Percentiles rank a stretch among this genome's conserved stretches.
phyloP scores from a whole-genome alignment of 257 asterid species.

The Solanum ossicruentum region DNA sequence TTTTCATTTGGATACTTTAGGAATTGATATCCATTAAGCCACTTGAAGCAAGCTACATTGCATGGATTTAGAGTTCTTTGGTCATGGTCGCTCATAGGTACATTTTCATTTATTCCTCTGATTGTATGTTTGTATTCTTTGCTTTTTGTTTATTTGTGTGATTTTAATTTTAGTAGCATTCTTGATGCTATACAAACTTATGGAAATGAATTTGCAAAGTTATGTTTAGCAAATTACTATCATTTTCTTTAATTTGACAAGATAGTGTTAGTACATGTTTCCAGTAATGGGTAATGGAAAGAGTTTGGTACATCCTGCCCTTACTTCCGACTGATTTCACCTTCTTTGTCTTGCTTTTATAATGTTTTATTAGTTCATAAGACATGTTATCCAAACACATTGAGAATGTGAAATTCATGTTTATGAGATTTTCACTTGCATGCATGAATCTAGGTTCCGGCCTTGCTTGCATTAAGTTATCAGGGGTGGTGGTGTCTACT shows the following conservation, averaged over 20 bases:
- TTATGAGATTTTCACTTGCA: neutral
- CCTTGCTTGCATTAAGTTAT: neutral
- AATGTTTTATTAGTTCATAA: neutral
- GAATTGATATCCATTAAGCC: neutral
- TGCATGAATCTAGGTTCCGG: neutral
- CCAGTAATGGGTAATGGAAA: neutral
- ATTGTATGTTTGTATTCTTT: neutral
- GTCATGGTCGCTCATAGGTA: neutral
- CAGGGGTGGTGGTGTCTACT: neutral
- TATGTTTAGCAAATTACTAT: neutral
- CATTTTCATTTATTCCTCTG: neutral
- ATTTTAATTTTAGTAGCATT: neutral
- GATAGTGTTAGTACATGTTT: neutral
- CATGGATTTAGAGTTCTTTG: neutral
- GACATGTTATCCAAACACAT: neutral
- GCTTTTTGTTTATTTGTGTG: neutral
- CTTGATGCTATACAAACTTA: neutral
- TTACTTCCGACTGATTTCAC: neutral
- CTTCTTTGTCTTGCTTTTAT: neutral
- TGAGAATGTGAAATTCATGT: neutral
- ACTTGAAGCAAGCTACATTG: neutral
- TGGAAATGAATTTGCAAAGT: neutral
- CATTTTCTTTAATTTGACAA: neutral
- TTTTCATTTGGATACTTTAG: neutral
- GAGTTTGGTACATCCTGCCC: neutral